A percentile compares a stretch with the other conserved stretches of the same genome.
phyloP scores from a whole-genome alignment of 2,329 filamentous ascomycete genomes.

The Dothistroma septosporum region DNA sequence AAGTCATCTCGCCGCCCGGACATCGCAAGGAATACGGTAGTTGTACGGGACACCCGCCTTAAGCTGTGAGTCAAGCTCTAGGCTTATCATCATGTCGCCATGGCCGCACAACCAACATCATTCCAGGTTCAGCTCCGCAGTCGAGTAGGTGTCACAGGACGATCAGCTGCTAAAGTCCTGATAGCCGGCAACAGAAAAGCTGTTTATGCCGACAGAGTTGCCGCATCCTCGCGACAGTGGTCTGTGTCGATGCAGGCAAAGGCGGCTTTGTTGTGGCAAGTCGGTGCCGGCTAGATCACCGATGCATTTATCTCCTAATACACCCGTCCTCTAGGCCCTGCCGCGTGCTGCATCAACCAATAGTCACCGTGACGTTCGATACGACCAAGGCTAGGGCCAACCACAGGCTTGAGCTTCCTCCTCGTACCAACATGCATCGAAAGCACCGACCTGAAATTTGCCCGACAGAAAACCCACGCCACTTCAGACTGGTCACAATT shows the following conservation, averaged over 20 bases:
- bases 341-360: background rate
- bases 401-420: background rate
- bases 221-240: background rate
- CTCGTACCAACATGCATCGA: background rate
- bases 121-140: background rate
- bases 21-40: background rate
- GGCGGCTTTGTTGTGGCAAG: background rate
- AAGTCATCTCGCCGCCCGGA: background rate
- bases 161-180: background rate
- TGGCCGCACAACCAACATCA: background rate
- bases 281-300: background rate
- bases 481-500: background rate
- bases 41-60: background rate
- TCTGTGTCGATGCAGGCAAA: background rate
- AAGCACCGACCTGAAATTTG: background rate
- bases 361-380: background rate
- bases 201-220: background rate
- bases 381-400: background rate
- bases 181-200: background rate
- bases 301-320: background rate
- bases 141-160: background rate
- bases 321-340: background rate
- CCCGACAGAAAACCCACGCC: too few relatives aligned
- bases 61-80: background rate
- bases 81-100: background rate